These are phyloP conservation scores for Ceriops tagal DNA, from an alignment of 345 rosid species.

Conservation along the genomic window DNA sequence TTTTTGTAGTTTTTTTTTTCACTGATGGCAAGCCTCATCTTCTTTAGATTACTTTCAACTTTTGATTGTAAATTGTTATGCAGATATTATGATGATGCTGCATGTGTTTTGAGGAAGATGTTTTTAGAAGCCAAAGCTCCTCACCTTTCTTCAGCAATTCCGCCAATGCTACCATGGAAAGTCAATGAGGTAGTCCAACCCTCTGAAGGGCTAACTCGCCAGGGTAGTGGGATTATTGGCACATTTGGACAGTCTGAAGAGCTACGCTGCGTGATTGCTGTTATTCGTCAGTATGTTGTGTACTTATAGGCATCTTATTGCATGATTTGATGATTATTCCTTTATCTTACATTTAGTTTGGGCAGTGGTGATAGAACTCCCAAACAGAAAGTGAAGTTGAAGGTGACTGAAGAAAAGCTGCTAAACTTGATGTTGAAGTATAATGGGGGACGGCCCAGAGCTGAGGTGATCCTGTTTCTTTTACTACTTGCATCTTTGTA, in stretches of 20 bases:
- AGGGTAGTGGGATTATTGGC: slow-evolving; percentile 96
- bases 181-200: slow-evolving; percentile 71
- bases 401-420: slow-evolving; percentile 94
- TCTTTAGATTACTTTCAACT: background rate
- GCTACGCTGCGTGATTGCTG: slow-evolving; percentile 92
- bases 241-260: slow-evolving; percentile 94
- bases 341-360: slow-evolving; percentile 15
- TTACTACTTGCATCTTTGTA: slow-evolving; percentile 3
- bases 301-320: background rate
- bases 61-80: slow-evolving; percentile 14
- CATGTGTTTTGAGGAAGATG: slow-evolving; percentile 94
- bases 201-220: slow-evolving; percentile 87
- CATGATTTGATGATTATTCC: slow-evolving; percentile 8
- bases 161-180: slow-evolving; percentile 96
- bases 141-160: slow-evolving; percentile 84
- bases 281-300: slow-evolving; percentile 88
- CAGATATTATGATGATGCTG: slow-evolving; percentile 98
- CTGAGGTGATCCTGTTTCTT: slow-evolving; percentile 53
- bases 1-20: background rate
- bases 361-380: slow-evolving; percentile 98
- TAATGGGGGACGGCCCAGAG: slow-evolving; percentile 91
- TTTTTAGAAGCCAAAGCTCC: slow-evolving; percentile 99
- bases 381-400: slow-evolving; percentile 98
- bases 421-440: slow-evolving; percentile 93
- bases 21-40: background rate